phyloP scores from a whole-genome alignment of 331 rosid genomes.

The Phaseolus coccineus region DNA sequence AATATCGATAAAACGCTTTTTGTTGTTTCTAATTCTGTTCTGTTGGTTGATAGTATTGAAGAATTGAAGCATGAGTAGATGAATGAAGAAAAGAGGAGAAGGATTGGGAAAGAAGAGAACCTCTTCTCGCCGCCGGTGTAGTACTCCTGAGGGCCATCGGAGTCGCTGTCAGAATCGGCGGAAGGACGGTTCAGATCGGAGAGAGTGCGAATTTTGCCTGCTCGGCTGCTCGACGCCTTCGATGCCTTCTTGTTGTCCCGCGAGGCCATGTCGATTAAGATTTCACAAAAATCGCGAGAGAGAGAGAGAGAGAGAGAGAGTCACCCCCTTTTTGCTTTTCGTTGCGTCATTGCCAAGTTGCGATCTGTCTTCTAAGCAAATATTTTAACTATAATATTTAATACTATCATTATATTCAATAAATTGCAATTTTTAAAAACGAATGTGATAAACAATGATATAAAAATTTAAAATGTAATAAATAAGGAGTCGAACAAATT shows the following conservation, averaged over 20 bases:
- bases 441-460: too few relatives aligned
- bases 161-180: slow-evolving; percentile 86
- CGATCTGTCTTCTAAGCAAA: too few relatives aligned
- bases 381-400: too few relatives aligned
- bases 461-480: too few relatives aligned
- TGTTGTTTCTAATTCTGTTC: background rate
- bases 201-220: slow-evolving; percentile 87
- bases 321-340: background rate
- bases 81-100: background rate
- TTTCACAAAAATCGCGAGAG: background rate
- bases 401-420: too few relatives aligned
- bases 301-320: background rate
- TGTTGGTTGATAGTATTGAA: background rate
- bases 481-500: too few relatives aligned
- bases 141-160: slow-evolving; percentile 95
- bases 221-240: slow-evolving; percentile 68
- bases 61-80: slow-evolving; percentile 14
- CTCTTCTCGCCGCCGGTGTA: slow-evolving; percentile 99
- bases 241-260: slow-evolving; percentile 67
- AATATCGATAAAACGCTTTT: background rate
- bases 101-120: slow-evolving; percentile 41
- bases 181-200: slow-evolving; percentile 90
- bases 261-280: slow-evolving; percentile 61
- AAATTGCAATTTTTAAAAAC: too few relatives aligned
- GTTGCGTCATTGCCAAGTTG: background rate